Percentiles rank a stretch among this genome's conserved stretches.
phyloP scores from a whole-genome alignment of 352 stramenopile species.

The Phytopythium oedochilum region DNA sequence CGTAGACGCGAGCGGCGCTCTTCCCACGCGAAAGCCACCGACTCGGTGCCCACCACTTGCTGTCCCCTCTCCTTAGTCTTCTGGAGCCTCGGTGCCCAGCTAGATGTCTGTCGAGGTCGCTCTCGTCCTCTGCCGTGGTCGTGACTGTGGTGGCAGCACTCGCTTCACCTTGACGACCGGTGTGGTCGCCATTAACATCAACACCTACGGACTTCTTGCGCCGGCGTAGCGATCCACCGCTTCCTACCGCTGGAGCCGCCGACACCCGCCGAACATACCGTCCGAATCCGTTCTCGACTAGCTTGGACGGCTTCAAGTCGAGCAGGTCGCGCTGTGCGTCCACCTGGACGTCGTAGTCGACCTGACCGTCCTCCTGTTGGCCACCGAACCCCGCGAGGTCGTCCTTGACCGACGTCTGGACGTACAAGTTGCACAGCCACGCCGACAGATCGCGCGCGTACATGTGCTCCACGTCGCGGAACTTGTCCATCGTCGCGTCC shows the following conservation, averaged over 20 bases:
- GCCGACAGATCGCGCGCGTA: constrained; percentile 63
- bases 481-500: constrained; percentile 77
- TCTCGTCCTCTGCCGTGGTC: background rate
- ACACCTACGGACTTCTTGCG: background rate
- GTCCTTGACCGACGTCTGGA: constrained; percentile 55
- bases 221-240: background rate
- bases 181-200: background rate
- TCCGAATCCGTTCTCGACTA: constrained; percentile 35
- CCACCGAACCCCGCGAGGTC: constrained; percentile 6
- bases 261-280: constrained; percentile 40
- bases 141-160: background rate
- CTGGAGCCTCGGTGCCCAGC: background rate
- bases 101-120: background rate
- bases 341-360: constrained; percentile 43
- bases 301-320: constrained; percentile 15
- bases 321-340: constrained; percentile 36
- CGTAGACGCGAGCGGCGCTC: constrained; percentile 28
- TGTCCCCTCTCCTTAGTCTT: background rate
- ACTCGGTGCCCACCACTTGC: constrained; percentile 9
- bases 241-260: background rate
- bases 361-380: background rate
- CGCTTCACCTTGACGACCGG: background rate
- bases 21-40: constrained; percentile 13
- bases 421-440: constrained; percentile 90
- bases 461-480: constrained; percentile 60